A percentile compares a stretch with the other conserved stretches of the same genome.
These are phyloP conservation scores for Calendula officinalis DNA, from an alignment of 129 eudicot genomes.

Conservation along the genomic window DNA sequence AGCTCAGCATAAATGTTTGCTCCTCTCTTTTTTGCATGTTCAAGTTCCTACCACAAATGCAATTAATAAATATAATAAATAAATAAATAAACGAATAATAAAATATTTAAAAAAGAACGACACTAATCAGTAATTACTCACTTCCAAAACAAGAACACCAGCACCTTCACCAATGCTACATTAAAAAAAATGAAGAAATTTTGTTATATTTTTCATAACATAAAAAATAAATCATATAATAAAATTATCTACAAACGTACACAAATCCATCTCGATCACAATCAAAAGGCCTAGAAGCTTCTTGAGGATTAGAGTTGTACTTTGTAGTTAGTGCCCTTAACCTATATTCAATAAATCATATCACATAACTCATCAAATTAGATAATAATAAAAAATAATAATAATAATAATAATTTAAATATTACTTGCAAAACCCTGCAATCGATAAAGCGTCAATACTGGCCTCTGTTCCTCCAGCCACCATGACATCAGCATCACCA, in stretches of 20 bases:
- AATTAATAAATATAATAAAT: not conserved
- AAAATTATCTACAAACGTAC: slow-evolving; percentile 44
- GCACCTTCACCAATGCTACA: slow-evolving; percentile 96
- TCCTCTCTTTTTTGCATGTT: slow-evolving; percentile 84
- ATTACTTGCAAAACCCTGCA: slow-evolving; percentile 91
- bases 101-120: not conserved
- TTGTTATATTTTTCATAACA: not conserved
- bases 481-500: slow-evolving; percentile 95
- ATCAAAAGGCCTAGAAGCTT: slow-evolving; percentile 92
- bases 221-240: not conserved
- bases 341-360: slow-evolving; percentile 39
- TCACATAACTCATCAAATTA: not conserved
- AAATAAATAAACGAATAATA: not conserved
- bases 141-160: slow-evolving; percentile 92
- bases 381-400: not conserved
- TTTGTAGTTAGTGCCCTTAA: slow-evolving; percentile 76
- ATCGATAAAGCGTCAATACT: slow-evolving; percentile 94
- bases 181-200: slow-evolving; percentile 4
- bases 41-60: slow-evolving; percentile 58
- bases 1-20: slow-evolving; percentile 87
- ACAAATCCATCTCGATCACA: slow-evolving; percentile 90
- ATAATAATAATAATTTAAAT: not conserved
- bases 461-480: slow-evolving; percentile 96
- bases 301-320: slow-evolving; percentile 60
- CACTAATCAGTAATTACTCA: slow-evolving; percentile 35